Percentiles rank a stretch among this genome's conserved stretches.
These are phyloP conservation scores for Talaromyces sp. DNA, from an alignment of 2,329 filamentous ascomycete species.

Conservation along the genomic window DNA sequence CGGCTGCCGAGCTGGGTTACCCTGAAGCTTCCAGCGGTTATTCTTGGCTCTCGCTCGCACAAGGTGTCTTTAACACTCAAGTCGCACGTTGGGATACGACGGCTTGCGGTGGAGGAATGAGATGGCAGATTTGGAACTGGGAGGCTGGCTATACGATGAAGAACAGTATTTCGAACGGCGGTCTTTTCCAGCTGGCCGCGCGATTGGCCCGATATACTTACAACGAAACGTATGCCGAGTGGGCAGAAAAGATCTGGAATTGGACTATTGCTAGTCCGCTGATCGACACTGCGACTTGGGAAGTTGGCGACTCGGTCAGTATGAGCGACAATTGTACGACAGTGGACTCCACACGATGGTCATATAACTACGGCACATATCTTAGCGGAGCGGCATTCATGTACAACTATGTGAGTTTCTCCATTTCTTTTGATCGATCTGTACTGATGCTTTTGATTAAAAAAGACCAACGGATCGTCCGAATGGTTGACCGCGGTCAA, in stretches of 20 bases:
- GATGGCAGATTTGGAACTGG: conserved; percentile 75
- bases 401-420: conserved; percentile 57
- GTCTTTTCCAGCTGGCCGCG: conserved; percentile 75
- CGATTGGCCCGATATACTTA: conserved; percentile 66
- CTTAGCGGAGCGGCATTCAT: conserved; percentile 62
- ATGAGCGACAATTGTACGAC: conserved; percentile 53
- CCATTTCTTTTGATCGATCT: neutral
- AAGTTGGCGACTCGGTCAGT: conserved; percentile 45
- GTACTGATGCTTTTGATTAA: neutral
- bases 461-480: conserved; percentile 26
- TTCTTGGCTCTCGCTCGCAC: conserved; percentile 54
- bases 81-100: conserved; percentile 65
- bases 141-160: conserved; percentile 82
- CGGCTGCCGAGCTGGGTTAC: conserved; percentile 50
- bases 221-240: conserved; percentile 62
- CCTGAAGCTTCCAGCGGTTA: conserved; percentile 26
- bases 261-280: conserved; percentile 49
- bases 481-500: conserved; percentile 12
- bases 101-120: conserved; percentile 67
- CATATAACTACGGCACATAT: conserved; percentile 62
- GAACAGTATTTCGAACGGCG: conserved; percentile 75
- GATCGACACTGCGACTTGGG: conserved; percentile 16
- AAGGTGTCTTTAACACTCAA: conserved; percentile 71
- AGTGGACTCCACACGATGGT: conserved; percentile 61
- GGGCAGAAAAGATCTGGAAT: conserved; percentile 61